A percentile compares a stretch with the other conserved stretches of the same genome.
These are phyloP conservation scores for Huntiella bhutanensis DNA, from an alignment of 2,329 filamentous ascomycete genomes.

Conservation along the genomic window DNA sequence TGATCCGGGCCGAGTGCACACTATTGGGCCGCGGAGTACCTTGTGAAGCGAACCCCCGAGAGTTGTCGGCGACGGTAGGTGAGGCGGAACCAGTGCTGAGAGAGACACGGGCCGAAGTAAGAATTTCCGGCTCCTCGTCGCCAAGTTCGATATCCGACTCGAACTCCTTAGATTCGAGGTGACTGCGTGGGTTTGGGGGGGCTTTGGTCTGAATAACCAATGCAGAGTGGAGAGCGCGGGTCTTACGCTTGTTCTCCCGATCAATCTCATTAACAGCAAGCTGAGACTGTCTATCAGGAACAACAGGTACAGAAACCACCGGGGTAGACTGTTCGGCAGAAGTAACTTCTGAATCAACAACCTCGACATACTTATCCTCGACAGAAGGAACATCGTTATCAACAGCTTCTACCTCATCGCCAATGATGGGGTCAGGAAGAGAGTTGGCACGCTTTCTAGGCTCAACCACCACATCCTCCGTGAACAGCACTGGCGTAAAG, in stretches of 20 bases:
- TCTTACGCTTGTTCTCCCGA: slow-evolving; percentile 7
- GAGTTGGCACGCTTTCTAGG: slow-evolving; percentile 29
- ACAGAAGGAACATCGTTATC: neutral
- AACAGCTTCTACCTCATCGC: slow-evolving; percentile 8
- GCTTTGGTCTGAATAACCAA: slow-evolving; percentile 9
- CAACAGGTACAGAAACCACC: neutral
- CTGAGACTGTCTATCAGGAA: neutral
- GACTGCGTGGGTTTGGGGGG: slow-evolving; percentile 2
- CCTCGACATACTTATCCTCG: neutral
- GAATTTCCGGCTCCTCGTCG: slow-evolving; percentile 33
- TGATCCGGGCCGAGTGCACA: slow-evolving; percentile 36
- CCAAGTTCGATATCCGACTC: slow-evolving; percentile 19
- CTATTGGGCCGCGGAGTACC: slow-evolving; percentile 24
- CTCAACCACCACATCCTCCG: slow-evolving; percentile 14
- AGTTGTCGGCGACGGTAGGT: slow-evolving; percentile 28
- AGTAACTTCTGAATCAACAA: neutral
- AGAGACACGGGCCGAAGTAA: slow-evolving; percentile 38
- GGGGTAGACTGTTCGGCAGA: neutral
- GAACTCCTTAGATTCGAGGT: slow-evolving; percentile 6
- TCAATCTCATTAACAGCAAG: neutral
- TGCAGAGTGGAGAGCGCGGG: slow-evolving; percentile 8
- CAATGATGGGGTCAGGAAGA: slow-evolving; percentile 16
- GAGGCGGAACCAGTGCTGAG: slow-evolving; percentile 30
- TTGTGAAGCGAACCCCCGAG: slow-evolving; percentile 21
- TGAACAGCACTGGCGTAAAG: slow-evolving; percentile 9